Conservation (phyloP, 202 grass and related monocot genomes). For the Brachypodium distachyon region DNA sequence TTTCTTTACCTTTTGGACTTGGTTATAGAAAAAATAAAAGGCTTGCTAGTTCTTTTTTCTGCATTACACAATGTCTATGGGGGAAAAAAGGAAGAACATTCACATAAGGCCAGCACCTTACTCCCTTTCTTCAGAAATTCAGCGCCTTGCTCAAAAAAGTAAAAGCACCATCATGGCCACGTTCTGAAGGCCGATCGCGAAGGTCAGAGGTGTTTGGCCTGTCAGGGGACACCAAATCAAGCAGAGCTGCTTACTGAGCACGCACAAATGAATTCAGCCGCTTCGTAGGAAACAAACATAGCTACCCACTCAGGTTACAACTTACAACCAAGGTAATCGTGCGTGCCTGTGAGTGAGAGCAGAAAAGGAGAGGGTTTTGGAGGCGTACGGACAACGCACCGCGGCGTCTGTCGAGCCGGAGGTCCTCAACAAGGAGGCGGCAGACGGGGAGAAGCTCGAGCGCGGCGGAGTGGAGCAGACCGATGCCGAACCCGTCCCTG, state of each 20-base stretch:
- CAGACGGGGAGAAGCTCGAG: neutral
- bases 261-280: neutral
- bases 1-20: neutral
- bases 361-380: neutral
- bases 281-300: neutral
- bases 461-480: neutral
- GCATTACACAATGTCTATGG: neutral
- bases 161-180: constrained; percentile 3
- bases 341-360: neutral
- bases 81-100: neutral
- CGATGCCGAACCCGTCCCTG: neutral
- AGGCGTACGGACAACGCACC: too few species aligned
- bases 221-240: neutral
- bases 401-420: neutral
- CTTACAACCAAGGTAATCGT: too few species aligned
- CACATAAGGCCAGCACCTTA: constrained; percentile 8
- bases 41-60: neutral
- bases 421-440: neutral
- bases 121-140: neutral
- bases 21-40: neutral
- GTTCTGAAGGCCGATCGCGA: constrained; percentile 1
- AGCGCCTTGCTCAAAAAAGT: constrained; percentile 34
- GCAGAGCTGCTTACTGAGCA: neutral
- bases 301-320: neutral
- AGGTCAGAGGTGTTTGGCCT: constrained; percentile 2